Evolutionary conservation across 2,329 filamentous ascomycete genomes (phyloP).

Genomic region (Ramichloridium luteum): DNA sequence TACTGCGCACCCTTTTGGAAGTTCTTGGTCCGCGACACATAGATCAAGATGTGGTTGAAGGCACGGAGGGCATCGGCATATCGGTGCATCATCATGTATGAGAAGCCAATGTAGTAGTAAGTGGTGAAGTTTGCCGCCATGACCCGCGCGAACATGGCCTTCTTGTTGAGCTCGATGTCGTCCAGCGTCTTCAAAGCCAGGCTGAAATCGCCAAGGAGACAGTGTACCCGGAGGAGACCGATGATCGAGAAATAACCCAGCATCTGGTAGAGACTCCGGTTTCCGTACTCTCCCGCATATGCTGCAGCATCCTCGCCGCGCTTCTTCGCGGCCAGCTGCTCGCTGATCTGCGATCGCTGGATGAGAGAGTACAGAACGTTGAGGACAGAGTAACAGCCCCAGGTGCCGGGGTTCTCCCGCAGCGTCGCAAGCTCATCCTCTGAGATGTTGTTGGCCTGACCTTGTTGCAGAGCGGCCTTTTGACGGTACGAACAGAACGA

Average conservation of each 20-base stretch:
- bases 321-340: constrained; percentile 92
- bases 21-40: constrained; percentile 98
- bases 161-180: constrained; percentile 99
- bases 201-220: constrained; percentile 92
- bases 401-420: constrained; percentile 94
- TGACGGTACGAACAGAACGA: constrained; percentile 96
- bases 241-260: constrained; percentile 99
- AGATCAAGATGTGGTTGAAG: constrained; percentile 99
- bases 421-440: constrained; percentile 87
- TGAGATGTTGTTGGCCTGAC: constrained; percentile 46
- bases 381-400: constrained; percentile 98
- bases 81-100: constrained; percentile 99
- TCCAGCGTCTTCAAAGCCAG: constrained; percentile 97
- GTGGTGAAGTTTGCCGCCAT: constrained; percentile 99
- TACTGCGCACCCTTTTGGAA: constrained; percentile 99
- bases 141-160: constrained; percentile 98
- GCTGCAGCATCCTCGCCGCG: constrained; percentile 77
- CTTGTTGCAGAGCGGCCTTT: constrained; percentile 61
- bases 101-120: constrained; percentile 99
- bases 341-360: constrained; percentile 93
- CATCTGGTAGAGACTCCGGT: constrained; percentile 92
- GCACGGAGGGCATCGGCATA: constrained; percentile 99
- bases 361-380: constrained; percentile 99
- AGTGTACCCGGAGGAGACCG: constrained; percentile 89
- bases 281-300: constrained; percentile 90